Base-by-base conservation (phyloP, 179 eudicot genomes). In the Drosera spatulata region DNA sequence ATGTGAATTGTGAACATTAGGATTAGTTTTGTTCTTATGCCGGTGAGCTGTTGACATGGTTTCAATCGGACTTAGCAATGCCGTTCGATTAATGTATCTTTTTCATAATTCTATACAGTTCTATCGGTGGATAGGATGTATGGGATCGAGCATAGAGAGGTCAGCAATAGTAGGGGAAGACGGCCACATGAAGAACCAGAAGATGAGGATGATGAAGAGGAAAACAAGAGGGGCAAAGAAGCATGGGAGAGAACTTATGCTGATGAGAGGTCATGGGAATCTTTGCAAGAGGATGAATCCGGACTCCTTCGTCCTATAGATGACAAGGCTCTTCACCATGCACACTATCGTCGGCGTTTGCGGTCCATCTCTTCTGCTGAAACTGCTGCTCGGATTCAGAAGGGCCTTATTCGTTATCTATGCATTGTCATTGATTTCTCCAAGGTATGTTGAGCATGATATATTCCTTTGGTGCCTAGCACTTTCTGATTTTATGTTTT, bases 191-290 rank as follows among this genome's bases (percentile, higher is more conserved):
- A 62, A 41, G 71, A 76, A 45, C 82, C 77, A 57, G 85, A 82
- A 10, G 95, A 82, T 43, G 88, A 86, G 3, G 87, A 77, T 3
- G 96, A 87, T 12, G 96, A 85, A 4, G 91, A 78, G 55, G 93
- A 58, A 41, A 78, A 77, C 57, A 81, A 70, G 15, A 70, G 75
- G 59, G 87, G 75, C 43, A 69, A 69, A 56, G 86, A 82, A 3
- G 98, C 96, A 0, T 91, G 95, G 95, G 96, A 91, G 78, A 84
- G 85, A 63, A 79, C 81, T 42, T 91, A 91, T 49, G 82, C 84
- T 10, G 96, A 88, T 59, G 98, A 88, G 67, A 69, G 96, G 59
- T 88, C 96, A 0, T 91, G 96, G 96, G 96, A 91, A 64, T 69
- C 88, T 47, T 65, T 91, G 69, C 89, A 88, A 69, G 96, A 88